phyloP scores from a whole-genome alignment of 306 rosid genomes.

The Abrus pulchellus region DNA sequence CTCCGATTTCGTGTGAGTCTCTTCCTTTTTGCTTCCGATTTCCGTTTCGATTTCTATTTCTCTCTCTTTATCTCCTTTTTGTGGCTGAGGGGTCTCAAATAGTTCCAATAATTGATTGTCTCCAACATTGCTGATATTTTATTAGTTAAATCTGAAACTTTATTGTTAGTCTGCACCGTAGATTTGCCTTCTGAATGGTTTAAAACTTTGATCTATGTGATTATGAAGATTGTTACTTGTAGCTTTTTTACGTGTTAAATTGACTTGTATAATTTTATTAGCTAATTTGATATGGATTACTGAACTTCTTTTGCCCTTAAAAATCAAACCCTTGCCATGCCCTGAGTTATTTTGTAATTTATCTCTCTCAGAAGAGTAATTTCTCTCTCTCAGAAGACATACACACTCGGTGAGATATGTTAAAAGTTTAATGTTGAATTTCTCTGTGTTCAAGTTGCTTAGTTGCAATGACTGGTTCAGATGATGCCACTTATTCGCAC shows the following conservation, averaged over 20 bases:
- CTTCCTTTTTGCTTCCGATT: background rate
- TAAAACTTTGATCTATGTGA: background rate
- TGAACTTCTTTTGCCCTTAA: background rate
- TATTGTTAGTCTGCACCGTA: background rate
- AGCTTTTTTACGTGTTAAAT: background rate
- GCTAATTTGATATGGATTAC: background rate
- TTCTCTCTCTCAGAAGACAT: background rate
- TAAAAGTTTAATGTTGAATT: background rate
- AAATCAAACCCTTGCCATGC: background rate
- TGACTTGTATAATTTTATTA: background rate
- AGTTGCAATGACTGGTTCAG: background rate
- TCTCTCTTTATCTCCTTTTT: background rate
- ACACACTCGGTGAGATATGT: background rate
- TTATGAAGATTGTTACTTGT: background rate
- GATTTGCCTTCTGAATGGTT: background rate
- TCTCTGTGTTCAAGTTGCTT: background rate
- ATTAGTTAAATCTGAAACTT: background rate
- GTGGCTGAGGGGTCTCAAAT: background rate
- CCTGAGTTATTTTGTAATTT: background rate
- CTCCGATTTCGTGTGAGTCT: constrained; percentile 30
- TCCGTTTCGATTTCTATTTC: background rate
- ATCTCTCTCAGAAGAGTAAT: no score
- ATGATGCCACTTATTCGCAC: constrained; percentile 6
- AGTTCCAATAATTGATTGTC: background rate
- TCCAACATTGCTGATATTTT: background rate